Conservation (phyloP, 495 filamentous ascomycete genomes). For the Penicillium lagena region DNA sequence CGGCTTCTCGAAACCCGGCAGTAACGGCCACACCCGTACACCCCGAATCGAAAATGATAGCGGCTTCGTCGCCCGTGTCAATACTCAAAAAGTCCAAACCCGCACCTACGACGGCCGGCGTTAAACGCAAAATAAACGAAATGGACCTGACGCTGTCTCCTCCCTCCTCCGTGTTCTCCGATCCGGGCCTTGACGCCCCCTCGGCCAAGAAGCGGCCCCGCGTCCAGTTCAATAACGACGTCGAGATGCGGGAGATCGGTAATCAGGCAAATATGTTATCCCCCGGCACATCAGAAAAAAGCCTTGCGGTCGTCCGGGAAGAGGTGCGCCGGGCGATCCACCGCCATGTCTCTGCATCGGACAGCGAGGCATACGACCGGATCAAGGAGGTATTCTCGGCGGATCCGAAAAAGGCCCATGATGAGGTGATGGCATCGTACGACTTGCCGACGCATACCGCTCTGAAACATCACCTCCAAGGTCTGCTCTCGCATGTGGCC, state of each 20-base stretch:
- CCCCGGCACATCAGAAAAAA: conserved; percentile 45
- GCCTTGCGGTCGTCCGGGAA: conserved; percentile 52
- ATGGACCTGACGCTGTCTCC: conserved; percentile 31
- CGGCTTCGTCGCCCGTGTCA: conserved; percentile 30
- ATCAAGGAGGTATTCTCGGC: conserved; percentile 63
- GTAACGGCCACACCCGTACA: conserved; percentile 13
- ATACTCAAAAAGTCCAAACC: conserved; percentile 38
- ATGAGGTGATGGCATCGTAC: conserved; percentile 32
- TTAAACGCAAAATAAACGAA: conserved; percentile 39
- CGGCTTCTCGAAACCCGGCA: conserved; percentile 25
- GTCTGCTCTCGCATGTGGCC: conserved; percentile 66
- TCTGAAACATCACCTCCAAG: conserved; percentile 68
- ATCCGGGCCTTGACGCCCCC: conserved; percentile 32
- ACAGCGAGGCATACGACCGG: conserved; percentile 65
- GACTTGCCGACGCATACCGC: conserved; percentile 43
- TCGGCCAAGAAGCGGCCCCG: conserved; percentile 52
- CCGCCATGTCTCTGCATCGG: conserved; percentile 50
- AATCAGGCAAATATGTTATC: background rate
- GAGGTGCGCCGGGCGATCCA: conserved; percentile 72
- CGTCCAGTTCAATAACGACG: conserved; percentile 70
- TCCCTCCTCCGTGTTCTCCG: conserved; percentile 25
- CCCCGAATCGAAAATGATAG: conserved; percentile 27
- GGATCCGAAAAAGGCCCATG: conserved; percentile 33
- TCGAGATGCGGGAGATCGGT: conserved; percentile 46
- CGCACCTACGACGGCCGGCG: conserved; percentile 8